Conservation (phyloP, 2,329 filamentous ascomycete species). For the Colletotrichum sp. region DNA sequence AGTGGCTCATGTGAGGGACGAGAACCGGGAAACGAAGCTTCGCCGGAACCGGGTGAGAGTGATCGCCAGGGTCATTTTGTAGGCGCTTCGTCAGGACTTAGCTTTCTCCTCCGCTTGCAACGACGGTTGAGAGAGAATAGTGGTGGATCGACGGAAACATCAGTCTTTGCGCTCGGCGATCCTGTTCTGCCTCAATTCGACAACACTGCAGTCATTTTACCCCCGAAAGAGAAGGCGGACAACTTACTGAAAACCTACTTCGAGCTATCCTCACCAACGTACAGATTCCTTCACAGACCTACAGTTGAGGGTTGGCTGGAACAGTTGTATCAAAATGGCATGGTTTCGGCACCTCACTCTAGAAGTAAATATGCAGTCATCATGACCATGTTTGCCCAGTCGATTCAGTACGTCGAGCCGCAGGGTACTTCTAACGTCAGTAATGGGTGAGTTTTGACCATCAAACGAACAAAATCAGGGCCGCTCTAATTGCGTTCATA, state of each 20-base stretch:
- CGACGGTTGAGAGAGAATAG: slow-evolving; percentile 25
- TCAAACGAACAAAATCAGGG: neutral
- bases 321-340: neutral
- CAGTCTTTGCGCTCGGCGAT: slow-evolving; percentile 5
- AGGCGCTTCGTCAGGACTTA: slow-evolving; percentile 32
- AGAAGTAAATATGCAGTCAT: neutral
- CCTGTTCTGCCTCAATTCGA: neutral
- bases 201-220: neutral
- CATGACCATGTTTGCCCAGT: neutral
- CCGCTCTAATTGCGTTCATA: neutral
- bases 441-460: neutral
- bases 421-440: neutral
- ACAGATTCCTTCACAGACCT: neutral
- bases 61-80: slow-evolving; percentile 34
- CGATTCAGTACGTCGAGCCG: neutral
- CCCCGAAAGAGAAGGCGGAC: neutral
- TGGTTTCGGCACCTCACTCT: neutral
- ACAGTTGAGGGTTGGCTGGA: neutral
- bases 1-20: neutral
- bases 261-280: neutral
- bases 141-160: neutral
- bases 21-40: neutral
- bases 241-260: neutral
- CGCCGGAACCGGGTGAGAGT: slow-evolving; percentile 31
- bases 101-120: slow-evolving; percentile 32